Evolutionary conservation across 768 basidiomycete genomes (phyloP).

Genomic region (Cystobasidium tubakii): DNA sequence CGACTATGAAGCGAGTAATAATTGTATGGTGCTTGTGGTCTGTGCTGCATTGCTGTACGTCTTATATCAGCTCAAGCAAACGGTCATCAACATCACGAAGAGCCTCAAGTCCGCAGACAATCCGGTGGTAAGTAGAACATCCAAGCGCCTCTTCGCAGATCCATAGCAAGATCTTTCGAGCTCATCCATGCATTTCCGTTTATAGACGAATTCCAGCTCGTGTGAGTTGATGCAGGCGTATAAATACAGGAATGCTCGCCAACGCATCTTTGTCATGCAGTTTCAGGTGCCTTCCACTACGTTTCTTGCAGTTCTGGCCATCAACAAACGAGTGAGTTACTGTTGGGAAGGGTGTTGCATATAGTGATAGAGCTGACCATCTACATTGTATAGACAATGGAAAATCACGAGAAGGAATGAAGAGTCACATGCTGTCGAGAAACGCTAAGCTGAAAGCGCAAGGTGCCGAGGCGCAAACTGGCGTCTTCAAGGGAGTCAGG

Average conservation of each 20-base stretch:
- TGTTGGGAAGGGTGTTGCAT: background rate
- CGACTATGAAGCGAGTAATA: background rate
- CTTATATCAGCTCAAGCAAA: slow-evolving; percentile 22
- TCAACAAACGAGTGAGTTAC: slow-evolving; percentile 25
- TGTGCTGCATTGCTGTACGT: background rate
- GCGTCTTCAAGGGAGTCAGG: slow-evolving; percentile 19
- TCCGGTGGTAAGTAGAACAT: slow-evolving; percentile 16
- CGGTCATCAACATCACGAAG: slow-evolving; percentile 13
- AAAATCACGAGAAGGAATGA: slow-evolving; percentile 4
- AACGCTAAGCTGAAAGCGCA: slow-evolving; percentile 18
- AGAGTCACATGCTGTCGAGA: slow-evolving; percentile 4
- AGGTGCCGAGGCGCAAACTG: slow-evolving; percentile 19
- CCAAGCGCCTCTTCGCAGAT: background rate
- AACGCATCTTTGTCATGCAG: no score
- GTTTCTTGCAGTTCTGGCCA: slow-evolving; percentile 28
- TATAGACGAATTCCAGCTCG: background rate
- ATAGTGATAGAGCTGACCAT: background rate
- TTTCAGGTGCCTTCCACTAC: slow-evolving; percentile 28
- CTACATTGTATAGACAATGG: slow-evolving; percentile 12
- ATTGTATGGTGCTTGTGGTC: background rate
- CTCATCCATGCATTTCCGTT: background rate
- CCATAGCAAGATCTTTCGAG: background rate
- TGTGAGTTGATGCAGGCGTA: background rate
- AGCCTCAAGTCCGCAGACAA: slow-evolving; percentile 26
- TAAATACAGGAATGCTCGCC: no score